Conservation (phyloP, 1,139 yeast genomes). For the Saccharomyces pastorianus region DNA sequence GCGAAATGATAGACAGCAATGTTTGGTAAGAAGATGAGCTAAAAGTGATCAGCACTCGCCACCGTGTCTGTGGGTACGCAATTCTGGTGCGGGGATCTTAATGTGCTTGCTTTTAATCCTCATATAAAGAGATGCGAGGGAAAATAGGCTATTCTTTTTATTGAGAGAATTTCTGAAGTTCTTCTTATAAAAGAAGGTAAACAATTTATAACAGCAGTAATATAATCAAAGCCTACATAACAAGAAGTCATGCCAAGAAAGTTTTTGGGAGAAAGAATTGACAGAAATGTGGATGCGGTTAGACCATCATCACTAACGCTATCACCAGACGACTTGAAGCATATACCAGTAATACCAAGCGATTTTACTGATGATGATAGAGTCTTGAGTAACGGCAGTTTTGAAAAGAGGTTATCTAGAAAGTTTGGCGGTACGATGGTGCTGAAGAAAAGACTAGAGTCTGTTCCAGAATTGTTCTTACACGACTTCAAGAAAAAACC, state of each 20-base stretch:
- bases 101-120: not conserved
- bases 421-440: constrained; percentile 26
- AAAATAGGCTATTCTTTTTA: not conserved
- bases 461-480: constrained; percentile 29
- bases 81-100: not conserved
- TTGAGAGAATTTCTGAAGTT: not conserved
- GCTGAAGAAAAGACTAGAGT: constrained; percentile 25
- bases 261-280: constrained; percentile 26
- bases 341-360: constrained; percentile 19
- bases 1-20: not conserved
- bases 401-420: constrained; percentile 17
- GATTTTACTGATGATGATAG: constrained; percentile 4
- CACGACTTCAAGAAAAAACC: constrained; percentile 17
- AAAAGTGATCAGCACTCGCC: not conserved
- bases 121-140: not conserved
- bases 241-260: constrained; percentile 22
- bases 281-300: constrained; percentile 20
- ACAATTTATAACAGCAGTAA: too few relatives aligned
- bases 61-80: not conserved
- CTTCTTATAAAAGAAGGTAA: too few relatives aligned
- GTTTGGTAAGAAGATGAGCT: not conserved
- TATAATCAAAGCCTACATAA: not conserved
- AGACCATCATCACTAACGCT: constrained; percentile 28
- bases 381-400: not conserved
- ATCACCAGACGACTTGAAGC: constrained; percentile 22